A percentile compares a stretch with the other conserved stretches of the same genome.
Evolutionary conservation across 2,329 filamentous ascomycete genomes (phyloP).

Genomic region (Ceratocystiopsis sp.): DNA sequence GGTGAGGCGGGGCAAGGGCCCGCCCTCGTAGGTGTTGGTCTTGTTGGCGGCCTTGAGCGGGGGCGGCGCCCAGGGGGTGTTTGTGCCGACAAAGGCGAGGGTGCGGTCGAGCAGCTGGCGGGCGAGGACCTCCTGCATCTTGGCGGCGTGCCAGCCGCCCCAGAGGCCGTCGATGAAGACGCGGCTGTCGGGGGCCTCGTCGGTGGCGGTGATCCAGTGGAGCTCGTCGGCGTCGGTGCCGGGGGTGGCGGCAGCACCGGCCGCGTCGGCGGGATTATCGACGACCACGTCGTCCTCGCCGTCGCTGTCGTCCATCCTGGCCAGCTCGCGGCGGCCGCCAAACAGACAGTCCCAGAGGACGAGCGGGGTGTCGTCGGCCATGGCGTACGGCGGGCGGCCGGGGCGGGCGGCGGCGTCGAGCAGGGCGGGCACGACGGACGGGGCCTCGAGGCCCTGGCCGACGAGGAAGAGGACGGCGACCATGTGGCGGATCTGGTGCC

Average conservation of each 20-base stretch:
- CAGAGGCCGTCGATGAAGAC: slow-evolving; percentile 63
- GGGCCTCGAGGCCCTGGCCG: slow-evolving; percentile 69
- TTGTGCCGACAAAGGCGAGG: slow-evolving; percentile 12
- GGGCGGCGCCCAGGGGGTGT: slow-evolving; percentile 22
- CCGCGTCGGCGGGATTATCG: slow-evolving; percentile 1
- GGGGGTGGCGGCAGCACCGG: not conserved
- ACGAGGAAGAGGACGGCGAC: slow-evolving; percentile 84
- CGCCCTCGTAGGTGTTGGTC: slow-evolving; percentile 36
- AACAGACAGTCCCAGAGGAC: slow-evolving; percentile 96
- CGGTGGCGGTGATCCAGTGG: slow-evolving; percentile 65
- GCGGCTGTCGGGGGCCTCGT: slow-evolving; percentile 34
- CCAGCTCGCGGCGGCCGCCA: slow-evolving; percentile 29
- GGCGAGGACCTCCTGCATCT: slow-evolving; percentile 80
- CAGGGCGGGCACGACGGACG: slow-evolving; percentile 54
- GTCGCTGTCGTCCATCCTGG: slow-evolving; percentile 7
- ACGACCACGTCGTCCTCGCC: slow-evolving; percentile 15
- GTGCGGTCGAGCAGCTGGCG: slow-evolving; percentile 53
- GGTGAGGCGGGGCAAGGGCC: slow-evolving; percentile 28
- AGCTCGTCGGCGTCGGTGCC: slow-evolving; percentile 33
- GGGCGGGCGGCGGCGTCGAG: slow-evolving; percentile 58
- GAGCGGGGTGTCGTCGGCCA: slow-evolving; percentile 78
- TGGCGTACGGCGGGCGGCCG: slow-evolving; percentile 68
- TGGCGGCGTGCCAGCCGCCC: slow-evolving; percentile 65
- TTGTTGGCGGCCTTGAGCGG: slow-evolving; percentile 14
- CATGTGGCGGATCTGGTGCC: slow-evolving; percentile 96